Conservation (phyloP, 163 green algal genomes). For the Volvox carteri region DNA sequence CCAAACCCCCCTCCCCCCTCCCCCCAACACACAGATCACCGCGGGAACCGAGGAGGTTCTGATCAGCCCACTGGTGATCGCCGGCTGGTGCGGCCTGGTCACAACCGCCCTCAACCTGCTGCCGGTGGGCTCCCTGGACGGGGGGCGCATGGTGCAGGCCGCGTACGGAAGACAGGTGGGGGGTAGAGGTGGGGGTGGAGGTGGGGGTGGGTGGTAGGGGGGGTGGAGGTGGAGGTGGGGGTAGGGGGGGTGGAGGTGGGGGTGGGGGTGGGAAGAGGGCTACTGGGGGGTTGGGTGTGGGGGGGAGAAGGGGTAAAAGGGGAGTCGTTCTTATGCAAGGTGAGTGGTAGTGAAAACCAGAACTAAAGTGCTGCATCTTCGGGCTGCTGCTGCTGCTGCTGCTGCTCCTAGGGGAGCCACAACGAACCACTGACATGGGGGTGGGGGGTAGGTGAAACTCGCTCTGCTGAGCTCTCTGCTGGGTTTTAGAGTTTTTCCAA, state of each 20-base stretch:
- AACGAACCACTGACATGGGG: no score
- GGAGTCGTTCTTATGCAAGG: no score
- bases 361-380: no score
- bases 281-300: no score
- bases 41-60: constrained; percentile 65
- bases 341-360: no score
- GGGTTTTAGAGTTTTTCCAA: no score
- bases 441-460: no score
- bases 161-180: constrained; percentile 79
- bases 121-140: constrained; percentile 91
- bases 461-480: no score
- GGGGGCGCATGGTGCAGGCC: constrained; percentile 87
- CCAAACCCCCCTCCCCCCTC: no score
- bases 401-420: no score
- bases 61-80: constrained; percentile 78
- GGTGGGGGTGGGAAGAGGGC: not conserved
- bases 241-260: not conserved
- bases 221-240: not conserved
- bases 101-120: constrained; percentile 92
- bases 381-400: no score
- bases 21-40: constrained; percentile 13
- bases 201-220: not conserved
- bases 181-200: not conserved
- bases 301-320: no score
- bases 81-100: constrained; percentile 93